Percentiles rank a stretch among this genome's conserved stretches.
Evolutionary conservation across 2,329 filamentous ascomycete species (phyloP).

Genomic region (Pyrenochaeta sp.): DNA sequence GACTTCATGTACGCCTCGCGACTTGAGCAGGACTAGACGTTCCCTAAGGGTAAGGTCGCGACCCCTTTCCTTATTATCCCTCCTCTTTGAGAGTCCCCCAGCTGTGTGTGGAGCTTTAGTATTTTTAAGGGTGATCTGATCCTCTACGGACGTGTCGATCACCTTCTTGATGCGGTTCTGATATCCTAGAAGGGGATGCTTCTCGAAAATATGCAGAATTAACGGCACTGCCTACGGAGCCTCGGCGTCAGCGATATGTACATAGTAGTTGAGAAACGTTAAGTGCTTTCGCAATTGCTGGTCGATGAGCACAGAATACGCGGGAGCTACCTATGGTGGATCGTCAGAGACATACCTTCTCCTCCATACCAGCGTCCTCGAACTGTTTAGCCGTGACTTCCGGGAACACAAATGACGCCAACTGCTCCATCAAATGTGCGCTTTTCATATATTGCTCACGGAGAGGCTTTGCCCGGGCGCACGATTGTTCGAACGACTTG

Average conservation of each 20-base stretch:
- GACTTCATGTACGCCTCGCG: conserved; percentile 15
- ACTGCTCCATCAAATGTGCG: neutral
- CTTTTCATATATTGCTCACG: conserved; percentile 2
- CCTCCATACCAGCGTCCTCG: neutral
- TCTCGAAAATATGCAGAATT: neutral
- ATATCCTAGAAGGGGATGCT: conserved; percentile 5
- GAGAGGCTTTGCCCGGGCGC: conserved; percentile 4
- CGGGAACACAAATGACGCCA: neutral
- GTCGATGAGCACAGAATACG: neutral
- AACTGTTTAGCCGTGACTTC: conserved; percentile 4
- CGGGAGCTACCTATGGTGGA: neutral
- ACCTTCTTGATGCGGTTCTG: neutral
- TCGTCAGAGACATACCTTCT: conserved; percentile 5
- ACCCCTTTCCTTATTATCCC: conserved; percentile 1
- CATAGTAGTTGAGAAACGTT: neutral
- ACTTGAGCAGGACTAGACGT: conserved; percentile 17
- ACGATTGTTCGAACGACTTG: neutral
- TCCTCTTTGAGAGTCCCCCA: neutral
- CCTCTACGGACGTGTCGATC: conserved; percentile 6
- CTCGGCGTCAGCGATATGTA: neutral
- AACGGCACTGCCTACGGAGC: neutral
- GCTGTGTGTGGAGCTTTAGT: neutral
- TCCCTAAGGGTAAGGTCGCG: neutral
- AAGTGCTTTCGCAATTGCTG: neutral
- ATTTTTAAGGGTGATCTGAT: conserved; percentile 12